Conservation (phyloP, 768 basidiomycete species). For the Atractiella rhizophila region DNA sequence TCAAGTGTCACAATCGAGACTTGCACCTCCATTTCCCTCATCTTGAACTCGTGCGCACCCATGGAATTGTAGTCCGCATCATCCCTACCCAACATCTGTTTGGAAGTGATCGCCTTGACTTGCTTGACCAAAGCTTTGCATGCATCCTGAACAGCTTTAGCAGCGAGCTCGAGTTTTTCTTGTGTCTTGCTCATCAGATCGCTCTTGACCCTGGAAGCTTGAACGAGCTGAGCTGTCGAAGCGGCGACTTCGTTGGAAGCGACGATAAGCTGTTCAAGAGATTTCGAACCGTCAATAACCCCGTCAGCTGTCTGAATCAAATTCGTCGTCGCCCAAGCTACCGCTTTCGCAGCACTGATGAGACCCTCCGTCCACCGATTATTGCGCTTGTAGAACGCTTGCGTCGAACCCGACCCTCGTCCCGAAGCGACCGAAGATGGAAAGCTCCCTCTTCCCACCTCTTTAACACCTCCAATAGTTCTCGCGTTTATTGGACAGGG, state of each 20-base stretch:
- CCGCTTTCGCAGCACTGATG: constrained; percentile 89
- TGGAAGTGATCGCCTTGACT: constrained; percentile 79
- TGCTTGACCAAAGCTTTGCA: constrained; percentile 89
- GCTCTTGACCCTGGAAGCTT: constrained; percentile 92
- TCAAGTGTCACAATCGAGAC: constrained; percentile 93
- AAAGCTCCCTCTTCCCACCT: no score
- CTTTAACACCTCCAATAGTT: no score
- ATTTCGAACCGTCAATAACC: constrained; percentile 84
- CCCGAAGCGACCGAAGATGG: constrained; percentile 90
- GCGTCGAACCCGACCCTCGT: constrained; percentile 64
- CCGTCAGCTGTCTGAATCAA: constrained; percentile 96
- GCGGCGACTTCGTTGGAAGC: constrained; percentile 98
- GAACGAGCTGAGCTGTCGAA: constrained; percentile 91
- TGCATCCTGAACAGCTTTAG: constrained; percentile 90
- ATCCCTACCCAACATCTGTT: constrained; percentile 43
- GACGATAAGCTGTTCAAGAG: constrained; percentile 93
- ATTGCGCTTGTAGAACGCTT: constrained; percentile 99
- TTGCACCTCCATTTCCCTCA: constrained; percentile 88
- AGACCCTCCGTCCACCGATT: constrained; percentile 99
- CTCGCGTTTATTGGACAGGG: no score
- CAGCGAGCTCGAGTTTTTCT: constrained; percentile 78
- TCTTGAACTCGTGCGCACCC: constrained; percentile 29
- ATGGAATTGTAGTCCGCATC: constrained; percentile 74
- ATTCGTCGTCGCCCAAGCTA: constrained; percentile 81
- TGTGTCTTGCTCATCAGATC: constrained; percentile 97